Conservation (phyloP, 1,284 basidiomycete genomes). For the Vanrija sp. region DNA sequence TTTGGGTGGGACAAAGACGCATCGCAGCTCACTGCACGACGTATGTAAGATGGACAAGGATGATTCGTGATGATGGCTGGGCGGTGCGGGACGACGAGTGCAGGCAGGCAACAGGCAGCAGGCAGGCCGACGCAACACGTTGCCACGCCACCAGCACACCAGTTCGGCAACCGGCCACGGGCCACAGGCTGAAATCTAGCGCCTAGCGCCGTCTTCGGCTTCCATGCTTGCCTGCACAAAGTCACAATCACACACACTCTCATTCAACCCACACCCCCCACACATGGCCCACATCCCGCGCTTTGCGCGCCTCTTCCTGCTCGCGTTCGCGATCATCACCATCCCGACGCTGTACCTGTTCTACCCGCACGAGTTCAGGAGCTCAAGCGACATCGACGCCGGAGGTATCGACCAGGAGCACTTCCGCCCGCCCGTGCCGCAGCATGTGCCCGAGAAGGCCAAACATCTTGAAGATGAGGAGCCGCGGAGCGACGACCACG, state of each 20-base stretch:
- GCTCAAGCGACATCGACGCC: conserved; percentile 20
- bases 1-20: too few relatives aligned
- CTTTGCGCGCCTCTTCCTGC: conserved; percentile 34
- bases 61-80: too few relatives aligned
- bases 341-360: conserved; percentile 38
- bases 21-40: too few relatives aligned
- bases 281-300: conserved; percentile 26
- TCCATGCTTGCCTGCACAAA: neutral
- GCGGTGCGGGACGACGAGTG: too few relatives aligned
- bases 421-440: conserved; percentile 18
- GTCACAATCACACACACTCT: neutral
- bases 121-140: too few relatives aligned
- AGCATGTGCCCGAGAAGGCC: conserved; percentile 3
- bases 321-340: conserved; percentile 33
- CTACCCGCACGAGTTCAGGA: conserved; percentile 20
- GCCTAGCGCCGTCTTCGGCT: neutral
- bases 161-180: too few relatives aligned
- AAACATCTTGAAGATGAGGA: conserved; percentile 18
- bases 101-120: too few relatives aligned
- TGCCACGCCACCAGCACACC: too few relatives aligned
- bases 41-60: too few relatives aligned
- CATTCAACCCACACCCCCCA: neutral
- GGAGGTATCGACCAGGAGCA: conserved; percentile 43
- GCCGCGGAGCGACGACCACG: neutral
- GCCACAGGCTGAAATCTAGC: neutral